These are phyloP conservation scores for Kwoniella europaea DNA, from an alignment of 768 basidiomycete genomes.

Conservation along the genomic window DNA sequence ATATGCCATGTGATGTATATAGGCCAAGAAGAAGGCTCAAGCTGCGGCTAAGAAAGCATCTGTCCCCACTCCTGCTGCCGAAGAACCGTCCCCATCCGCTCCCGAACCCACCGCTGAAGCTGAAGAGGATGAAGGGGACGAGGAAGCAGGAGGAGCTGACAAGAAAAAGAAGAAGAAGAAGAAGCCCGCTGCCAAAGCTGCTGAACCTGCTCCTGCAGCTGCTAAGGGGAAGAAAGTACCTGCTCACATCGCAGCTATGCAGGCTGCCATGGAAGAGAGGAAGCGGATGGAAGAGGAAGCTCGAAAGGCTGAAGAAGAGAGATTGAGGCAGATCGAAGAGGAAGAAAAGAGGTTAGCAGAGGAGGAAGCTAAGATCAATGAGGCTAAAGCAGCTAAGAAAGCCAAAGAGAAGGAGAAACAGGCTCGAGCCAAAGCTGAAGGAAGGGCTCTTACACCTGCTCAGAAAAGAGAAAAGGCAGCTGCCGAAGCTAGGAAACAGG, in stretches of 20 bases:
- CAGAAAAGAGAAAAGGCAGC: constrained; percentile 89
- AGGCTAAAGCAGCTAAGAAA: constrained; percentile 65
- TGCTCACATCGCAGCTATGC: constrained; percentile 76
- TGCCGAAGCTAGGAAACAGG: constrained; percentile 87
- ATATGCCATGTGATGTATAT: constrained; percentile 27
- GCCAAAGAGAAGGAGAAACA: constrained; percentile 70
- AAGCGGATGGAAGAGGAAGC: constrained; percentile 86
- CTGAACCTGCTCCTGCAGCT: constrained; percentile 60
- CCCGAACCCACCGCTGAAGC: constrained; percentile 61
- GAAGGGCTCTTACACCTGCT: constrained; percentile 91
- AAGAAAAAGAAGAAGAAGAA: constrained; percentile 80
- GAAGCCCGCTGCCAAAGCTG: constrained; percentile 60
- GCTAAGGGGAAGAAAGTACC: constrained; percentile 63
- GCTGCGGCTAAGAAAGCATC: constrained; percentile 76
- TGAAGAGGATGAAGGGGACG: constrained; percentile 72
- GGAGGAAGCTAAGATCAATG: constrained; percentile 70
- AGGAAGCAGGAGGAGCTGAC: constrained; percentile 65
- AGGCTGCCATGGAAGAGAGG: constrained; percentile 91
- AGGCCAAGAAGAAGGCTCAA: constrained; percentile 96
- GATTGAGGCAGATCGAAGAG: constrained; percentile 78
- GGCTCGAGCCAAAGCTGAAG: constrained; percentile 82
- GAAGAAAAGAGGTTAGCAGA: constrained; percentile 73
- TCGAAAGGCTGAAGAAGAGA: constrained; percentile 72
- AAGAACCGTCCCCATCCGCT: constrained; percentile 53
- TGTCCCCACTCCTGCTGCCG: constrained; percentile 54